Base-by-base conservation (phyloP, 371 early-diverging fungal species). In the Smittium culicis region DNA sequence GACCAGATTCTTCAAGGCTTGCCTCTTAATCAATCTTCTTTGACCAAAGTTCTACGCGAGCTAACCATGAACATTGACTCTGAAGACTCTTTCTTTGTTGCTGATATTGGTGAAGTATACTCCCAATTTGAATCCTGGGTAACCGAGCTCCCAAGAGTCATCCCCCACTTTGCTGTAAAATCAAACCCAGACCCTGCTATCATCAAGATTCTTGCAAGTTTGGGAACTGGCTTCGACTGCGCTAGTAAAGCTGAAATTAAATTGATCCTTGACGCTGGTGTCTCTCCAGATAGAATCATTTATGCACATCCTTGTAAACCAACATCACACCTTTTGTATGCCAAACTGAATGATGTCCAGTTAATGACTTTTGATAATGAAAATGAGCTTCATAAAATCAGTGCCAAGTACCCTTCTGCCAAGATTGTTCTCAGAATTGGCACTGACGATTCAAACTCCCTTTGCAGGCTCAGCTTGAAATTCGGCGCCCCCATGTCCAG, bases 291-390 rank as follows among this genome's bases (percentile, higher is more conserved):
- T 34, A 82, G 88, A 64, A 88, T 98, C 72, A 94, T 98, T 73
- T 98, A 92, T 70, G 98, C 98, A 69, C 95, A 98, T 79, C 98
- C 98, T 34, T 96, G 97, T 85, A 98, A 98, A 81, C 94, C 93
- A 70, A 83, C 86, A 29, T 94, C 95, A 24, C 93, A 91, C 75
- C 85, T 98, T 72, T 88, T 89, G 65, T 92, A 82, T 71, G 93
- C 96, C 16, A 77, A 79, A 30, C 79, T 80, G 61, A 81, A 85
- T 62, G 84, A 85, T 69, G 92, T 98, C 30, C 76, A 78, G 67
- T 85, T 90, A 83, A 92, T 96, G 92, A 98, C 98, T 28, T 98
- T 98, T 77, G 98, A 98, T 79, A 98, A 96, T 77, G 86, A 86
- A 1, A 95, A 96, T 76, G 98, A 98, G 77, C 85, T 98, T 34